phyloP scores from a whole-genome alignment of 208 protist genomes.

The Crithidia sp. region DNA sequence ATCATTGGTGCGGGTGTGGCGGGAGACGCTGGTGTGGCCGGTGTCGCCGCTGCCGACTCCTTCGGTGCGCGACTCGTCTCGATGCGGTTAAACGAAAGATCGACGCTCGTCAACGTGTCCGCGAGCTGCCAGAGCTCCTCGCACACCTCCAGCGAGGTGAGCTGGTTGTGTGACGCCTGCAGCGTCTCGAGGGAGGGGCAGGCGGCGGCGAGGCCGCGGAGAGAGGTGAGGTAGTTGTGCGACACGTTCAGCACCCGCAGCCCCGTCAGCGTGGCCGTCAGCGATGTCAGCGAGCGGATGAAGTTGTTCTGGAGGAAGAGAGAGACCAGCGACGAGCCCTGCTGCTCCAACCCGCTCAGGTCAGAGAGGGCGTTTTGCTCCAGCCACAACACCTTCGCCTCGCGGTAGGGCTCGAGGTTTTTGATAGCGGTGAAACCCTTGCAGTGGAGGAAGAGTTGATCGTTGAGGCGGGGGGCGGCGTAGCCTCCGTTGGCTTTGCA shows the following conservation, averaged over 20 bases:
- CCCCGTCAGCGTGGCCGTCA: conserved; percentile 53
- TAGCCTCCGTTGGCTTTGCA: conserved; percentile 91
- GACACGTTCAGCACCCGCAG: conserved; percentile 87
- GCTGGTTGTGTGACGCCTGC: conserved; percentile 76
- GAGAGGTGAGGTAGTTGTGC: conserved; percentile 76
- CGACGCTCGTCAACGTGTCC: conserved; percentile 87
- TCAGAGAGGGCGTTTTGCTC: conserved; percentile 92
- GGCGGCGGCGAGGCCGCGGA: conserved; percentile 54
- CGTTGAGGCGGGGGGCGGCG: conserved; percentile 82
- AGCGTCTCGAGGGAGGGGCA: conserved; percentile 72
- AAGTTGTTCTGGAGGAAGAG: conserved; percentile 95
- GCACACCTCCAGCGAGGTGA: conserved; percentile 73
- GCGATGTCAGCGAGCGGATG: conserved; percentile 66
- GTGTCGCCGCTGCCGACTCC: neutral
- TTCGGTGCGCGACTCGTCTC: conserved; percentile 34
- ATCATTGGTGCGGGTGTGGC: neutral
- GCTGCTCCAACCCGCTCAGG: conserved; percentile 80
- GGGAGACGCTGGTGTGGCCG: neutral
- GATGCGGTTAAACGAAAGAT: conserved; percentile 93
- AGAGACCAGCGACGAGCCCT: conserved; percentile 69
- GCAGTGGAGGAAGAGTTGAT: conserved; percentile 94
- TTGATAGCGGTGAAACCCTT: conserved; percentile 89
- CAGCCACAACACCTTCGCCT: conserved; percentile 93
- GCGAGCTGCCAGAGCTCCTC: conserved; percentile 72
- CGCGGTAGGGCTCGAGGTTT: conserved; percentile 87